Conservation (phyloP, 2,329 filamentous ascomycete species). For the Penicillium janthinellum region DNA sequence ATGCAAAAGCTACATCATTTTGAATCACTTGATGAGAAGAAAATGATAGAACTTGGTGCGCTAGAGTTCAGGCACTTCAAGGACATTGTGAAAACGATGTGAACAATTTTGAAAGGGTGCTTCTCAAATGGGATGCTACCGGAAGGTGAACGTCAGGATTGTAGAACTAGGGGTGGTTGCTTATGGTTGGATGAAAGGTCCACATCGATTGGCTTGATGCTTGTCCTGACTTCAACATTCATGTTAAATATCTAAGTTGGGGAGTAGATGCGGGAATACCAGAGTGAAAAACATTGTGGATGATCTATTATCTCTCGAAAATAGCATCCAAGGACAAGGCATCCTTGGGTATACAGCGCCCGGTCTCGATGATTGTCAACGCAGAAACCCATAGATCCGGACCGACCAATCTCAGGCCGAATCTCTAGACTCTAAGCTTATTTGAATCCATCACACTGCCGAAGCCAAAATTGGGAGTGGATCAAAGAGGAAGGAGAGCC, state of each 20-base stretch:
- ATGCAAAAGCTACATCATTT: not conserved
- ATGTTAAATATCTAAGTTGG: not conserved
- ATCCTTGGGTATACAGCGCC: not conserved
- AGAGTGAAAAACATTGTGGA: not conserved
- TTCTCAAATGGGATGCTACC: no score
- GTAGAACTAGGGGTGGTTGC: no score
- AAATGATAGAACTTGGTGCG: no score
- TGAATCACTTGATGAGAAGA: not conserved
- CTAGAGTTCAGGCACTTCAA: no score
- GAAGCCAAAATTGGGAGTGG: not conserved
- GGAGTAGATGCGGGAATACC: not conserved
- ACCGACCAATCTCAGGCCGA: not conserved
- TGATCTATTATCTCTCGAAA: constrained; percentile 17
- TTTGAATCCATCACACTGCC: not conserved
- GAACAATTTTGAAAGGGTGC: no score
- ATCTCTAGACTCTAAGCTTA: constrained; percentile 13
- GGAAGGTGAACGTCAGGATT: no score
- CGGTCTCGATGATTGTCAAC: not conserved
- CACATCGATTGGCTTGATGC: no score
- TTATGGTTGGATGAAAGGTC: no score
- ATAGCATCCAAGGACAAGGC: constrained; percentile 8
- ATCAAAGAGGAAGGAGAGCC: not conserved
- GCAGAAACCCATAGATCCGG: not conserved
- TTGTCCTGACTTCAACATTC: no score
- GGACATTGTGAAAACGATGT: no score